phyloP scores from a whole-genome alignment of 495 filamentous ascomycete species.

The Trichoderma asperelloides region DNA sequence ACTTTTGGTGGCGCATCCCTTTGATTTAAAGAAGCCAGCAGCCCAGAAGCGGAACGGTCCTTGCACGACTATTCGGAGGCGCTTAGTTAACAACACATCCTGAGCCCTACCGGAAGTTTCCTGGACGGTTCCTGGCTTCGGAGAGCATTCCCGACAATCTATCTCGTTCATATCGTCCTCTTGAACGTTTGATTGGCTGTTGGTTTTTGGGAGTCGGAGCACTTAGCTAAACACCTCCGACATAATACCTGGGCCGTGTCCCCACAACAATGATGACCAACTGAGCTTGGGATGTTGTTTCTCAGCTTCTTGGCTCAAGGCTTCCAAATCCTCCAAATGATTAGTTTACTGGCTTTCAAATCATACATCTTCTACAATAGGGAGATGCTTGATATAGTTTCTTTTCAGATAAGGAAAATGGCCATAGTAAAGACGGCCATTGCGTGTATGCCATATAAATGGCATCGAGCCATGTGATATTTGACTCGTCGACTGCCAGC shows the following conservation, averaged over 20 bases:
- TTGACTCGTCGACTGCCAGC: background rate
- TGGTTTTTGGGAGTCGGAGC: background rate
- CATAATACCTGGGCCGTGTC: background rate
- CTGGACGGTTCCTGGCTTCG: background rate
- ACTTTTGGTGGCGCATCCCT: no score
- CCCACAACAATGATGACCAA: background rate
- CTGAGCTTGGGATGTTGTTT: background rate
- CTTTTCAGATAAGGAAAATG: no score
- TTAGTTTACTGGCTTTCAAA: background rate
- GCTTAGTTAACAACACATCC: background rate
- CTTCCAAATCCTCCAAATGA: background rate
- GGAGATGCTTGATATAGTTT: background rate
- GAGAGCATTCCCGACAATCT: background rate
- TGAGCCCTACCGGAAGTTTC: background rate
- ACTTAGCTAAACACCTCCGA: conserved; percentile 1
- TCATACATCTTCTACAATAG: background rate
- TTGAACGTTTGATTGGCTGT: background rate
- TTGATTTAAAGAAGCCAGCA: background rate
- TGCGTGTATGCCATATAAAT: no score
- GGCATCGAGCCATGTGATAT: background rate
- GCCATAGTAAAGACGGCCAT: no score
- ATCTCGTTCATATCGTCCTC: background rate
- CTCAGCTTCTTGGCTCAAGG: background rate
- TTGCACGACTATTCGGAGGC: background rate
- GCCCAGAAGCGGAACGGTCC: background rate